Evolutionary conservation across 139 green algal genomes (phyloP), one percentile per base, ranked within the genome.

Genomic region (Chlorella sp.): DNA sequence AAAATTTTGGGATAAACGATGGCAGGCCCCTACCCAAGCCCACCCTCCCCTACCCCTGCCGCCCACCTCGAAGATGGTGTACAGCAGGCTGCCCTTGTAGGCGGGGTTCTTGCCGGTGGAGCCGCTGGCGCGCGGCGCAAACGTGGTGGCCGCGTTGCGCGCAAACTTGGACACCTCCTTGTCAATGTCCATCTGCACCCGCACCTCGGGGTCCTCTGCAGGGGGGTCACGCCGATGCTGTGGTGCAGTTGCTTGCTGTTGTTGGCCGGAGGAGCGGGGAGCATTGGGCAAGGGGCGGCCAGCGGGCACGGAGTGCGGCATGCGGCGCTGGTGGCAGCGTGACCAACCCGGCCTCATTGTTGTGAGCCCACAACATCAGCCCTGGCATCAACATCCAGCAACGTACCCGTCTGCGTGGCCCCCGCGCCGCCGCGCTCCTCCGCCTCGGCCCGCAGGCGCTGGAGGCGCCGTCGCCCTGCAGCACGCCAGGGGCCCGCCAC

Each of bases 51-150:
- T 24, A n/a, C 60, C 64, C 64, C 64, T 41, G 64, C 64, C 32
- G 8, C 22, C 44, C 30, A 87, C 89, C 76, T 96, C 95, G 86
- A 98, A 98, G 1, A 98, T 58, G 13, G 88, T 87, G 87, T 93
- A 92, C 43, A 94, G 84, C 69, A 85, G 22, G 74, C 88, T 97
- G 68, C 96, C 96, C 51, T 94, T 93, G 58, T 92, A 89, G 19
- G 96, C 96, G 8, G 96, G 96, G 85, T 99, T 99, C 82, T 96
- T 94, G 77, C 77, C 77, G 56, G 85, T 91, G 40, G 92, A 89
- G 6, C 89, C 91, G 4, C 93, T 96, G 5, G 94, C 84, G 34
- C 95, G 89, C 17, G 95, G 95, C 62, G 95, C 95, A 89, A 98
- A 98, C 0, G 95, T 98, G n/a, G 83, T 90, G 32, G 95, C 95